Conservation (phyloP, 345 rosid genomes). For the Ailanthus altissimus region DNA sequence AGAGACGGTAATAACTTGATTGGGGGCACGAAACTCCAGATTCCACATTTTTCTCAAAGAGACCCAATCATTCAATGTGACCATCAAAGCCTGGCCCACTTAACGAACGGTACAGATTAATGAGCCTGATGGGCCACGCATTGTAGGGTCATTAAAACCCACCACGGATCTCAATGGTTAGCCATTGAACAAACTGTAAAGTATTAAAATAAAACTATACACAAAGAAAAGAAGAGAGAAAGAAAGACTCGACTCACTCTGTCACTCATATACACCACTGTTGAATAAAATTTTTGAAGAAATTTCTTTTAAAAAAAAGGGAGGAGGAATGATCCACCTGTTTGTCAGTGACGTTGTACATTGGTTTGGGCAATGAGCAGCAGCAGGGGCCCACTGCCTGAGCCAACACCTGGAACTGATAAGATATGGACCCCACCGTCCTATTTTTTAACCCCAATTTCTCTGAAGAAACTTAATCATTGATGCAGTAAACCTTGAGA, state of each 20-base stretch:
- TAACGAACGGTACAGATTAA: slow-evolving; percentile 35
- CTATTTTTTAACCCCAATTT: slow-evolving; percentile 19
- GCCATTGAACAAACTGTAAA: slow-evolving; percentile 13
- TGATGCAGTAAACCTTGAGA: slow-evolving; percentile 49
- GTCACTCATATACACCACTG: too few relatives aligned
- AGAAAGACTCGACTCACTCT: not conserved
- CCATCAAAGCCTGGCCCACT: slow-evolving; percentile 32
- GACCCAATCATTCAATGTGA: slow-evolving; percentile 45
- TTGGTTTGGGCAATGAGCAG: slow-evolving; percentile 62
- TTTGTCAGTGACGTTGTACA: slow-evolving; percentile 71
- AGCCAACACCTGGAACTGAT: slow-evolving; percentile 70
- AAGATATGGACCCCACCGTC: slow-evolving; percentile 43
- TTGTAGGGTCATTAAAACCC: slow-evolving; percentile 39
- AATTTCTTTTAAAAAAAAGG: too few relatives aligned
- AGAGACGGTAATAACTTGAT: not conserved
- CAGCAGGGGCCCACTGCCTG: slow-evolving; percentile 66
- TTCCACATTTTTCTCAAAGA: slow-evolving; percentile 20
- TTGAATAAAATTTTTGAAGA: too few relatives aligned
- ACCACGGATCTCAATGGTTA: slow-evolving; percentile 37
- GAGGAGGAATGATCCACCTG: slow-evolving; percentile 69
- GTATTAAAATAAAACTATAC: too few relatives aligned
- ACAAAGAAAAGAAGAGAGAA: not conserved
- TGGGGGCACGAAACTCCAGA: not conserved
- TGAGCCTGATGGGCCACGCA: slow-evolving; percentile 17
- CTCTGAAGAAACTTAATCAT: slow-evolving; percentile 43